Percentiles rank a stretch among this genome's conserved stretches.
Conservation (phyloP, 805 yeast species). For the Blastobotrys chiropterorum region DNA sequence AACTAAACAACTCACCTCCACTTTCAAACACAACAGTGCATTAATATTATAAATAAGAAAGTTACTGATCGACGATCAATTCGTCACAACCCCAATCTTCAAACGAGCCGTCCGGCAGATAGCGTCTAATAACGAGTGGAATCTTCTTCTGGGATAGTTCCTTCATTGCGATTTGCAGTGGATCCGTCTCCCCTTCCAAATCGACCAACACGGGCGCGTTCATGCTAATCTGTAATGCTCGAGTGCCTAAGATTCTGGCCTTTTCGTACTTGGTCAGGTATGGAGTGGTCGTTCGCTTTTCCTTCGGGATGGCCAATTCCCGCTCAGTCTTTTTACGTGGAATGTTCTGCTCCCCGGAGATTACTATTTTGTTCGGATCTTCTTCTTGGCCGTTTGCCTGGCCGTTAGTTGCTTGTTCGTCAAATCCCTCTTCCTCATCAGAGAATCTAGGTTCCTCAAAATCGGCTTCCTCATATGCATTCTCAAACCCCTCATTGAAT, state of each 20-base stretch:
- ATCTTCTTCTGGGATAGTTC: conserved; percentile 92
- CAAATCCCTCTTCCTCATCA: conserved; percentile 53
- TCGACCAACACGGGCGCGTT: conserved; percentile 98
- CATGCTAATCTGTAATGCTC: conserved; percentile 96
- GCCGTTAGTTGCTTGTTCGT: conserved; percentile 35
- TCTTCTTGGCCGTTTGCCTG: conserved; percentile 41
- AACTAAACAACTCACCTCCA: too few species aligned
- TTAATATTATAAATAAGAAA: neutral
- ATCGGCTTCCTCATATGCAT: conserved; percentile 48
- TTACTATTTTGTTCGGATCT: conserved; percentile 53
- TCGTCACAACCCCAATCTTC: conserved; percentile 99
- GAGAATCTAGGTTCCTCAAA: conserved; percentile 77
- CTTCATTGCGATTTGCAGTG: conserved; percentile 95
- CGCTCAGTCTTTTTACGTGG: conserved; percentile 56
- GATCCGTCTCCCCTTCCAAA: conserved; percentile 98
- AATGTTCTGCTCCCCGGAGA: conserved; percentile 42
- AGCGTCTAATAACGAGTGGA: conserved; percentile 92
- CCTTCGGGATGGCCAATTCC: conserved; percentile 84
- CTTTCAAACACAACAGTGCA: too few species aligned
- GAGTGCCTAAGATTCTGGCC: conserved; percentile 94
- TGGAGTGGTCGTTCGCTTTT: conserved; percentile 89
- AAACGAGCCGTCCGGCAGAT: conserved; percentile 91
- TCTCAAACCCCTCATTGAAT: conserved; percentile 44
- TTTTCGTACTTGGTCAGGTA: conserved; percentile 98
- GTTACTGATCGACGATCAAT: conserved; percentile 74